Evolutionary conservation across 2,329 filamentous ascomycete species (phyloP), one percentile per base, ranked within the genome.

Genomic region (Macrophomina tecta): DNA sequence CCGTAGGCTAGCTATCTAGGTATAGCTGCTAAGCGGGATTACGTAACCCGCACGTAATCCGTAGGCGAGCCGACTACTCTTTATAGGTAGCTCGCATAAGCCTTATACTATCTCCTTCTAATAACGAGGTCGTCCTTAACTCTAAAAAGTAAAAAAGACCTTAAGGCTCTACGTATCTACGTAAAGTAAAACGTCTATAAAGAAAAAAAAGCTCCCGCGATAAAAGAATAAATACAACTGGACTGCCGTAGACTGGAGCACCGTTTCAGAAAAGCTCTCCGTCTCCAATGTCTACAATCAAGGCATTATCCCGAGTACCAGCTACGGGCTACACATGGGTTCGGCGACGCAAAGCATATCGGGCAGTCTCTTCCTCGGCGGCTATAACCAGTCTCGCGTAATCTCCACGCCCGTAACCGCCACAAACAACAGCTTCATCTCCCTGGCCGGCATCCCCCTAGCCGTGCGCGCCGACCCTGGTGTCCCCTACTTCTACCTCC

Each of bases 261-360:
- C 48, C 14, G n/a, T 34, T 4, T 30, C 28, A 2, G 5, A 18
- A 12, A 65, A 46, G 6, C 16, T 45, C 5, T 46, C 38, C 14
- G 51, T 65, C 16, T 28, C 49, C 14, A 4, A 12, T 8, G 63
- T 38, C 6, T 40, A 55, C 23, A 9, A 12, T 9, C 6, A 56
- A 11, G 38, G 28, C 30, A 28, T 36, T 14, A 74, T 72, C 32
- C 67, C 70, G 0, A 76, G 74, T 0, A 72, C 68, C n/a, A 75
- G 73, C 2, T 78, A 74, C 52, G 71, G 72, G 12, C 68, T 79
- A 49, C 78, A 79, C 34, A 69, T 78, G 18, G 78, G 77, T 3
- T 77, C 76, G n/a, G 77, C 69, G 0, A 55, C 72, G 0, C 71
- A 75, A 23, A 58, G 68, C 6, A 70, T 75, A 28, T 58, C 65